Conservation (phyloP, 1,284 basidiomycete species). For the Moesziomyces aphidis region DNA sequence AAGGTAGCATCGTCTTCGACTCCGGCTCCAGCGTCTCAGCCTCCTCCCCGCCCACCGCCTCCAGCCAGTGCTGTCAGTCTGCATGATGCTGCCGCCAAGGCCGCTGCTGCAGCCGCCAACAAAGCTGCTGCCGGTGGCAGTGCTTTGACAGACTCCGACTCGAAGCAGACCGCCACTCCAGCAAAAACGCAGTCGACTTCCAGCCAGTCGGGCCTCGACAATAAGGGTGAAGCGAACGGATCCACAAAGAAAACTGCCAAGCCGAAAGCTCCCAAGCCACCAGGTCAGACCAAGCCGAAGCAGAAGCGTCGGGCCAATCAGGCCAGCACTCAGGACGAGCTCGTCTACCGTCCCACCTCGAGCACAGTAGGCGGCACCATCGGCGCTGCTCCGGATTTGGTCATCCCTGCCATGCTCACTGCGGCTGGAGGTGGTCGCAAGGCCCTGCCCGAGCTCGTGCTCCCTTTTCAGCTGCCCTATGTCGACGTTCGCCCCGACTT, state of each 20-base stretch:
- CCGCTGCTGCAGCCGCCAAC: slow-evolving; percentile 21
- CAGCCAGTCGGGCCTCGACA: neutral
- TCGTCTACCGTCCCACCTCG: slow-evolving; percentile 26
- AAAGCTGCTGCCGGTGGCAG: slow-evolving; percentile 7
- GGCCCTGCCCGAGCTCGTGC: slow-evolving; percentile 54
- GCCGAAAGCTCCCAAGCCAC: slow-evolving; percentile 20
- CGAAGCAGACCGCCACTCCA: neutral
- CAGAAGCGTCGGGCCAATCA: slow-evolving; percentile 45
- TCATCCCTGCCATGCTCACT: slow-evolving; percentile 36
- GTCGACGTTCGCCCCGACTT: slow-evolving; percentile 34
- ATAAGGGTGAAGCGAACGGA: slow-evolving; percentile 3
- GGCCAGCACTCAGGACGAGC: slow-evolving; percentile 21
- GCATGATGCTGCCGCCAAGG: slow-evolving; percentile 29
- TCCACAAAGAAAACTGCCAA: slow-evolving; percentile 21
- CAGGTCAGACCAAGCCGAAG: slow-evolving; percentile 40
- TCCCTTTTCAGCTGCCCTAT: slow-evolving; percentile 50
- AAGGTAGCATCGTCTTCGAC: neutral
- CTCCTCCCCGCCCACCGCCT: slow-evolving; percentile 17
- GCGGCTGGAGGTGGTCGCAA: slow-evolving; percentile 57
- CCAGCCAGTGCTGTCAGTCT: slow-evolving; percentile 41
- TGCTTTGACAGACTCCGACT: neutral
- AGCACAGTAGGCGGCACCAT: slow-evolving; percentile 59
- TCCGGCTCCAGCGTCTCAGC: neutral
- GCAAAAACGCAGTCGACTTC: neutral
- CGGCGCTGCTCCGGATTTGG: slow-evolving; percentile 40